phyloP scores from a whole-genome alignment of 1,139 yeast species.

The Yamadazyma atlantica region DNA sequence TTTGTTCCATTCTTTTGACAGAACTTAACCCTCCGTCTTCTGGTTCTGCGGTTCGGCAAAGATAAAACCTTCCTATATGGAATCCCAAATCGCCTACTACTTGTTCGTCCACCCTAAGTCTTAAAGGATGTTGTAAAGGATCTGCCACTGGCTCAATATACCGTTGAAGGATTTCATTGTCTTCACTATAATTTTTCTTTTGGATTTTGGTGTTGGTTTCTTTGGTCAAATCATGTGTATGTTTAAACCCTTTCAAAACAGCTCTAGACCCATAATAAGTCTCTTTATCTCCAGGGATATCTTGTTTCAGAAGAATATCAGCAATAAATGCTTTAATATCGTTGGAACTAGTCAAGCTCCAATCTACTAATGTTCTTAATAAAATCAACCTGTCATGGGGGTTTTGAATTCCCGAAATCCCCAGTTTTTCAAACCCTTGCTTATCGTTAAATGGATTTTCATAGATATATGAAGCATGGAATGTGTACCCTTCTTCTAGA shows the following conservation, averaged over 20 bases:
- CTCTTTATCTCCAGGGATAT: constrained; percentile 46
- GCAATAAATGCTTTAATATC: constrained; percentile 38
- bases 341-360: constrained; percentile 50
- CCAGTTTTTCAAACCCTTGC: constrained; percentile 41
- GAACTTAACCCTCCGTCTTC: constrained; percentile 42
- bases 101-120: constrained; percentile 40
- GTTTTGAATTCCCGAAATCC: constrained; percentile 40
- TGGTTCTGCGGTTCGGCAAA: constrained; percentile 43
- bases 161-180: constrained; percentile 21
- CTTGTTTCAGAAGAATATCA: constrained; percentile 32
- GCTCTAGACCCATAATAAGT: constrained; percentile 44
- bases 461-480: constrained; percentile 14
- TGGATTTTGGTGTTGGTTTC: constrained; percentile 33
- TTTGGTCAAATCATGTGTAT: constrained; percentile 29
- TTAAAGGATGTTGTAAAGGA: constrained; percentile 39
- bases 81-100: constrained; percentile 50
- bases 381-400: constrained; percentile 50
- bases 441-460: constrained; percentile 34
- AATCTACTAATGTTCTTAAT: constrained; percentile 45
- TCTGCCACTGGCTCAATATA: constrained; percentile 45
- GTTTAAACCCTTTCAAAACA: constrained; percentile 36
- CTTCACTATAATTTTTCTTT: constrained; percentile 28
- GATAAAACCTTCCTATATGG: constrained; percentile 44
- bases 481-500: constrained; percentile 19
- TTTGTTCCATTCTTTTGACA: constrained; percentile 30